phyloP scores from a whole-genome alignment of 2,329 filamentous ascomycete genomes.

The Aspergillus sp. region DNA sequence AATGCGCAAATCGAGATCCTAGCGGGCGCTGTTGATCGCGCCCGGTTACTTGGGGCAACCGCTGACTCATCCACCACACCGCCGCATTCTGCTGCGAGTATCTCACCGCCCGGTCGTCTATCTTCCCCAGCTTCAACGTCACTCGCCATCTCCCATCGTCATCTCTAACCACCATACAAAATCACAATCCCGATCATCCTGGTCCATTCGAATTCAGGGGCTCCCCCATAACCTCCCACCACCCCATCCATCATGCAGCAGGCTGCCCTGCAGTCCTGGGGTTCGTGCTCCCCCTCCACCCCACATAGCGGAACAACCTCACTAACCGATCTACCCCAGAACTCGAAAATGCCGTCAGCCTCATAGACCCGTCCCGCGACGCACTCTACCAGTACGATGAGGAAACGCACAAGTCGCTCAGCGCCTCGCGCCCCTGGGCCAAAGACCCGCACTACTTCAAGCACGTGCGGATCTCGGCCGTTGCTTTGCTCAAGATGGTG shows the following conservation, averaged over 20 bases:
- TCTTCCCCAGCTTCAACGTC: conserved; percentile 1
- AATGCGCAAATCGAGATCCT: conserved; percentile 11
- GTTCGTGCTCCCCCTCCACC: conserved; percentile 35
- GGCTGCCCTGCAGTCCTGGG: conserved; percentile 60
- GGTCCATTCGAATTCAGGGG: background rate
- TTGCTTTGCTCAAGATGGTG: conserved; percentile 96
- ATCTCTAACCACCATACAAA: too few relatives aligned
- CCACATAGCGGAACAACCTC: conserved; percentile 8
- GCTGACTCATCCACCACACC: conserved; percentile 30
- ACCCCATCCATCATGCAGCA: conserved; percentile 46
- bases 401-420: conserved; percentile 65
- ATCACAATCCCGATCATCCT: background rate
- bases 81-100: conserved; percentile 28
- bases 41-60: conserved; percentile 36
- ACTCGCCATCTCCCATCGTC: background rate
- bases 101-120: conserved; percentile 25
- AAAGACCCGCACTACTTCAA: conserved; percentile 85
- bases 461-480: conserved; percentile 85
- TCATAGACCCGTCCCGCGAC: conserved; percentile 84
- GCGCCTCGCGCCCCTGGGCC: conserved; percentile 69
- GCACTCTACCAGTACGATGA: conserved; percentile 84
- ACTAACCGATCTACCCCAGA: conserved; percentile 53
- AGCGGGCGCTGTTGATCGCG: conserved; percentile 29
- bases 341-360: conserved; percentile 78
- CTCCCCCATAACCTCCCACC: background rate